phyloP scores from a whole-genome alignment of 2,329 filamentous ascomycete species.

The Septoria petroselini region DNA sequence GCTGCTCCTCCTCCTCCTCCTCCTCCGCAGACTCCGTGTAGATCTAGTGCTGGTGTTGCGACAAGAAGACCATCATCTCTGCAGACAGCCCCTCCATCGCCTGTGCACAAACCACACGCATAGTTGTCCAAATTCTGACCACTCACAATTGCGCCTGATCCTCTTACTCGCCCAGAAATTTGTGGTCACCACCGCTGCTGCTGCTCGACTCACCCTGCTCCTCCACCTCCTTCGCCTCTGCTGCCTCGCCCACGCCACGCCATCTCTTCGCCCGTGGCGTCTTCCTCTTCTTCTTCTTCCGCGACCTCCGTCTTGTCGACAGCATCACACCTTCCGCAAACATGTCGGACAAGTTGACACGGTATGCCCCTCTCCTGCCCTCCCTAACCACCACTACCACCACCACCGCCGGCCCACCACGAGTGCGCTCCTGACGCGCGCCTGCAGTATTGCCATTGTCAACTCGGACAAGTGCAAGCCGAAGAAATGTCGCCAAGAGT shows the following conservation, averaged over 20 bases:
- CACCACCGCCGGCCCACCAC: background rate
- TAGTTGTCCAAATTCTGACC: no score
- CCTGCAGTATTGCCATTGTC: slow-evolving; percentile 89
- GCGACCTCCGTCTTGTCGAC: slow-evolving; percentile 8
- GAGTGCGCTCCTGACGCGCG: slow-evolving; percentile 14
- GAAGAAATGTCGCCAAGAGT: slow-evolving; percentile 91
- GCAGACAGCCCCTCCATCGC: background rate
- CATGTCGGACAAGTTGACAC: slow-evolving; percentile 86
- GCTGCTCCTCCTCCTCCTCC: no score
- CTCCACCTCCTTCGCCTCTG: background rate
- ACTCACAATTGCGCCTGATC: background rate
- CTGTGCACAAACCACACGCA: background rate
- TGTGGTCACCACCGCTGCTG: slow-evolving; percentile 3
- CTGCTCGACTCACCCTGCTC: background rate
- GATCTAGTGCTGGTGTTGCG: no score
- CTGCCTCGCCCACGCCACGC: background rate
- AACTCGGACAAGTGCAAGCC: slow-evolving; percentile 77
- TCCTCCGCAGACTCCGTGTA: no score
- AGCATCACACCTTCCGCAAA: slow-evolving; percentile 34
- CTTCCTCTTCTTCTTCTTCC: no score
- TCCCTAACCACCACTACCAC: background rate
- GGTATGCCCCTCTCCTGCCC: slow-evolving; percentile 55
- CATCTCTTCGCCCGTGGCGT: no score
- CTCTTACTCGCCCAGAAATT: slow-evolving; percentile 11
- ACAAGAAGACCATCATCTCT: no score